Evolutionary conservation across 2,329 filamentous ascomycete genomes (phyloP).

Genomic region (Phoma sp.): DNA sequence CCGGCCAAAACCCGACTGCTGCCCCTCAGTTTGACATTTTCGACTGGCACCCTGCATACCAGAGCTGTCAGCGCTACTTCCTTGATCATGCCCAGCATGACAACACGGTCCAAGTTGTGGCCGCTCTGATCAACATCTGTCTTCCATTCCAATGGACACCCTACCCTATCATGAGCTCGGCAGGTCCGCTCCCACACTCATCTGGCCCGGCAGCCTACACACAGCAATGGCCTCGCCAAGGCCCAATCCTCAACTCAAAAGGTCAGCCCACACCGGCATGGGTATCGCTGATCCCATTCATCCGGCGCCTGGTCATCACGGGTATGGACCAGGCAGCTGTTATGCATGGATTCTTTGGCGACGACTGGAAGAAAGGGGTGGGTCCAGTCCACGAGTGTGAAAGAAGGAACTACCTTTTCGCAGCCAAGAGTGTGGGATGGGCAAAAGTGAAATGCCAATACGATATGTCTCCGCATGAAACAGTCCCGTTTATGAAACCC

Average conservation of each 20-base stretch:
- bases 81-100: conserved; percentile 88
- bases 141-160: conserved; percentile 79
- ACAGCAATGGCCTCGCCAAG: conserved; percentile 50
- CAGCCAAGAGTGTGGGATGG: conserved; percentile 92
- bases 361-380: conserved; percentile 83
- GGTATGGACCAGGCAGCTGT: conserved; percentile 87
- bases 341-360: conserved; percentile 96
- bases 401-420: conserved; percentile 91
- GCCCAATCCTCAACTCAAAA: conserved; percentile 47
- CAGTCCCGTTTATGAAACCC: conserved; percentile 84
- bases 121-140: conserved; percentile 88
- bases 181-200: conserved; percentile 38
- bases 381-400: conserved; percentile 86
- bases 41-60: conserved; percentile 90
- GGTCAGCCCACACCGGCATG: conserved; percentile 49
- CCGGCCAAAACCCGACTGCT: conserved; percentile 26
- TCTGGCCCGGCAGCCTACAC: conserved; percentile 44
- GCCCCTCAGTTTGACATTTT: conserved; percentile 73
- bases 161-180: conserved; percentile 54
- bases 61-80: conserved; percentile 89
- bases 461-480: conserved; percentile 83
- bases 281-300: conserved; percentile 83
- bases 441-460: conserved; percentile 87
- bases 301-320: conserved; percentile 87
- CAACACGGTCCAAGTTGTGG: conserved; percentile 81